Evolutionary conservation across 2,329 filamentous ascomycete genomes (phyloP), one percentile per base, ranked within the genome.

Genomic region (Proliferodiscus dingleyae): DNA sequence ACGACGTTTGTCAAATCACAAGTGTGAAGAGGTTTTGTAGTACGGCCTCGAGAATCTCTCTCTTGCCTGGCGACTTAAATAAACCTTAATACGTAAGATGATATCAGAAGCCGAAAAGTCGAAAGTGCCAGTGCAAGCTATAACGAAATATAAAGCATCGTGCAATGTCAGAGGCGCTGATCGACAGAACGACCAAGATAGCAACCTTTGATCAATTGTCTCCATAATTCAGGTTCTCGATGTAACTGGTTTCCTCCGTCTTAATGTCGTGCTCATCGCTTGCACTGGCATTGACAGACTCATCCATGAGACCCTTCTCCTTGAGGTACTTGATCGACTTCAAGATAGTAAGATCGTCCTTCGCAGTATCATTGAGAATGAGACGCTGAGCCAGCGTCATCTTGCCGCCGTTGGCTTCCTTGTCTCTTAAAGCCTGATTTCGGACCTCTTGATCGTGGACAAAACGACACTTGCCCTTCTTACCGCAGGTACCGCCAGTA

Each of bases 401-500:
- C 41, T 77, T 76, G 37, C 81, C 81, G 49, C 81, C 78, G 56
- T 84, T 84, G 57, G 73, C 71, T 57, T 81, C 79, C 48, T 80
- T 75, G 61, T 83, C 80, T 58, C 73, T 75, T 39, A 84, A 70
- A 46, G 80, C 80, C 53, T 77, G 77, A 58, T 81, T 78, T 55
- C 81, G 73, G 47, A 81, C 75, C 51, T 76, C 74, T 15, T 75
- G 73, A 61, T 85, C 81, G 63, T 85, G 81, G 53, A 83, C 78
- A 67, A 85, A 85, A 67, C 81, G 81, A 71, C 81, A 85, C 79
- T 84, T 84, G 78, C 79, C 78, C 75, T 83, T 83, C 73, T 85
- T 85, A 42, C 80, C 81, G 66, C 81, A 85, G 47, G 72, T 81
- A 50, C 81, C 81, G 54, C 81, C 81, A 42, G 80, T 84, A 30